These are phyloP conservation scores for Telopea speciosissima DNA, from an alignment of 177 flowering plant genomes.

Conservation along the genomic window DNA sequence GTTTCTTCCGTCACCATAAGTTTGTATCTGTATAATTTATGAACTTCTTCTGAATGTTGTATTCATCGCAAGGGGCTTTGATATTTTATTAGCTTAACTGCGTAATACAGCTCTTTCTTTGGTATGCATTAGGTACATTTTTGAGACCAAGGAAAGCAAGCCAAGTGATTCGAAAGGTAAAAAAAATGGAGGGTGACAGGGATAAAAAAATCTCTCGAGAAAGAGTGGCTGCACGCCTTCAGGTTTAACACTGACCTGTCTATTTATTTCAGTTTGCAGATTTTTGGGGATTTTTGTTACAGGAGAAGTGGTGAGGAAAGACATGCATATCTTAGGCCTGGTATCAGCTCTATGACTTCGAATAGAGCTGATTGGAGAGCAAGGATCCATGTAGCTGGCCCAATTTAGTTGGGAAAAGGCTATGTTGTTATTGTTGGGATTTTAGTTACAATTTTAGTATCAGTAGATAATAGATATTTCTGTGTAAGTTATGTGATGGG, in stretches of 20 bases:
- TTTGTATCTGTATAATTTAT: conserved; percentile 15
- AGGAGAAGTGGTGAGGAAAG: no score
- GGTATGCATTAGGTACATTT: conserved; percentile 51
- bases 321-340: no score
- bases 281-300: neutral
- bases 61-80: neutral
- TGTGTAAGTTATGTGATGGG: neutral
- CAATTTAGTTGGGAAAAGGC: no score
- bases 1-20: conserved; percentile 95
- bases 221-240: conserved; percentile 68
- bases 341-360: no score
- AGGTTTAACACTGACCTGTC: conserved; percentile 35
- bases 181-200: conserved; percentile 31
- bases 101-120: conserved; percentile 6
- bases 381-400: no score
- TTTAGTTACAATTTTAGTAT: neutral
- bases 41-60: no score
- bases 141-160: conserved; percentile 68
- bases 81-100: neutral
- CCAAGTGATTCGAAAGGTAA: conserved; percentile 32
- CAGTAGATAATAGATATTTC: no score
- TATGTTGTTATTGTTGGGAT: no score
- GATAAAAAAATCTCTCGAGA: conserved; percentile 27
- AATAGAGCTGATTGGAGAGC: no score
- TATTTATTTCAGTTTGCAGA: neutral